phyloP scores from a whole-genome alignment of 129 eudicot genomes.

The Mikania micrantha region DNA sequence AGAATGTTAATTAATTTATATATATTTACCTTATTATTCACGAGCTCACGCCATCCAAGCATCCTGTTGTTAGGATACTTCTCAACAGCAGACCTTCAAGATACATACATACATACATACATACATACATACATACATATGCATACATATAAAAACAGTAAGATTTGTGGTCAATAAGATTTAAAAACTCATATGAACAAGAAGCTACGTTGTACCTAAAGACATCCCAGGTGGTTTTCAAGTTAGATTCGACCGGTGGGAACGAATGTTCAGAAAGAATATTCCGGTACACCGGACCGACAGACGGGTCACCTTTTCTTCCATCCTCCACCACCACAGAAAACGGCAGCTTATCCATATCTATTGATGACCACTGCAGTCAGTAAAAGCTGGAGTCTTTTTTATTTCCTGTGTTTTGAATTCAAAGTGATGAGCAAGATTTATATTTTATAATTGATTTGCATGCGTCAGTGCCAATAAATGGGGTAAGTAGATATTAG shows the following conservation, averaged over 20 bases:
- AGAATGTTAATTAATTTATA: too few relatives aligned
- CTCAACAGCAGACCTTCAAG: constrained; percentile 38
- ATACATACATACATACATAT: too few relatives aligned
- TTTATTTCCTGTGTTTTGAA: not conserved
- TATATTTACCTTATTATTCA: constrained; percentile 59
- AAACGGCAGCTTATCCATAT: constrained; percentile 37
- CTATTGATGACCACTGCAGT: too few relatives aligned
- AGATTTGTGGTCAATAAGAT: too few relatives aligned
- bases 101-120: not conserved
- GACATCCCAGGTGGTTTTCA: constrained; percentile 65
- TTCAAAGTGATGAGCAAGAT: not conserved
- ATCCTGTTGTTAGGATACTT: constrained; percentile 58
- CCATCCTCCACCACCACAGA: constrained; percentile 72
- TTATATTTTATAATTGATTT: too few relatives aligned
- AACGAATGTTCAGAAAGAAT: constrained; percentile 43
- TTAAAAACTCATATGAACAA: too few relatives aligned
- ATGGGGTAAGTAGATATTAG: too few relatives aligned
- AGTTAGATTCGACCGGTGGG: constrained; percentile 52
- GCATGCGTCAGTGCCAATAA: too few relatives aligned
- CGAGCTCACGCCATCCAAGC: constrained; percentile 84
- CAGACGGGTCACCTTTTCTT: constrained; percentile 61
- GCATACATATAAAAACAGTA: too few relatives aligned
- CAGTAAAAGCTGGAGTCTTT: not conserved
- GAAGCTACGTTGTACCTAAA: constrained; percentile 49
- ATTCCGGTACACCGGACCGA: constrained; percentile 80